These are phyloP conservation scores for Nannochloris sp. DNA, from an alignment of 139 green algal genomes.

Conservation along the genomic window DNA sequence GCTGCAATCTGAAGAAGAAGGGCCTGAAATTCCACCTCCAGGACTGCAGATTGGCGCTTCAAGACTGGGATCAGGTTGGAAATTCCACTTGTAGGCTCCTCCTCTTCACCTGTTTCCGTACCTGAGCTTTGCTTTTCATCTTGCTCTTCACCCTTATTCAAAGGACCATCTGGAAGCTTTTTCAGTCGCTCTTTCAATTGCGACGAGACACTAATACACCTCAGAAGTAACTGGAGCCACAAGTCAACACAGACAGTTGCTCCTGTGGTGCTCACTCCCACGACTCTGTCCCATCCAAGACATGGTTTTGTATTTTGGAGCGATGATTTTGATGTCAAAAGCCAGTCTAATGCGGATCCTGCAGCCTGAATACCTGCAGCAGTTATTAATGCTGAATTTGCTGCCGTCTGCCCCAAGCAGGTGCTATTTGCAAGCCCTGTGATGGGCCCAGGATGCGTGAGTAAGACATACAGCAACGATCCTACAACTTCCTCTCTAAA, in stretches of 20 bases:
- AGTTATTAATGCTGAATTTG: neutral
- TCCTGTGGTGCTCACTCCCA: constrained; percentile 30
- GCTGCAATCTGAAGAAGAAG: constrained; percentile 29
- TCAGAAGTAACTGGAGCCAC: constrained; percentile 65
- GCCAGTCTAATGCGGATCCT: constrained; percentile 33
- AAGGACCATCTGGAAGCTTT: neutral
- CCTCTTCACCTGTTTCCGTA: neutral
- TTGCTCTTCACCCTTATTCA: neutral
- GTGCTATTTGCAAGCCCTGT: neutral
- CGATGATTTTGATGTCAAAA: constrained; percentile 37
- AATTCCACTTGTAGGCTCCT: neutral
- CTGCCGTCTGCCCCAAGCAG: neutral
- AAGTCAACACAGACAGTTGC: constrained; percentile 53
- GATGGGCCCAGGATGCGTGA: constrained; percentile 15
- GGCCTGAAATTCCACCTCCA: constrained; percentile 17
- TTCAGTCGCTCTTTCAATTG: neutral
- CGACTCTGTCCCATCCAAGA: constrained; percentile 54
- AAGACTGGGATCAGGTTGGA: neutral
- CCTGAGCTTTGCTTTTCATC: too few relatives aligned
- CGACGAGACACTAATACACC: constrained; percentile 20
- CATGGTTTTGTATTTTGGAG: constrained; percentile 51
- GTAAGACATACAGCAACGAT: constrained; percentile 29
- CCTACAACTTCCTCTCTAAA: constrained; percentile 42
- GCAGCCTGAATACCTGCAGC: constrained; percentile 2
- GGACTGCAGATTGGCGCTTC: neutral